These are phyloP conservation scores for Talaromyces wortmannii DNA, from an alignment of 495 filamentous ascomycete genomes.

Conservation along the genomic window DNA sequence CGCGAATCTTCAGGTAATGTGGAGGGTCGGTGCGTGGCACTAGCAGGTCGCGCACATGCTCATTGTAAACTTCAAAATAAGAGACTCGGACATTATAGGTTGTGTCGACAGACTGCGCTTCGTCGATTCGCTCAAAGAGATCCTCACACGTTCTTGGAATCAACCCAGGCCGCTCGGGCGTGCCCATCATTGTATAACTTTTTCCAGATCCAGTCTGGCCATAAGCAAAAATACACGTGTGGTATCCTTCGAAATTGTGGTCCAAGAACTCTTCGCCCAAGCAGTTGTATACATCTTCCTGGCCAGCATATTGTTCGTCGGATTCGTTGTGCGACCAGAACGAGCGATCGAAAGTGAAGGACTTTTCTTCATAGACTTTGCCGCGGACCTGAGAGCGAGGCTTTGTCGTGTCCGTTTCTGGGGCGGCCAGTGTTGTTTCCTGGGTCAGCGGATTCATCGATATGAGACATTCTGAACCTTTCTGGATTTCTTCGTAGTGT, in stretches of 20 bases:
- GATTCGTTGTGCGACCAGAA: conserved; percentile 84
- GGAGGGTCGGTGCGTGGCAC: conserved; percentile 69
- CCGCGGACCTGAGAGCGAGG: conserved; percentile 57
- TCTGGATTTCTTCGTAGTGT: conserved; percentile 59
- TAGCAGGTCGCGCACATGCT: conserved; percentile 93
- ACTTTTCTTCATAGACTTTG: conserved; percentile 78
- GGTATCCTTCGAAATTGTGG: conserved; percentile 98
- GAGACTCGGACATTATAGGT: conserved; percentile 95
- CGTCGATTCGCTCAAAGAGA: conserved; percentile 89
- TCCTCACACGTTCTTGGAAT: conserved; percentile 98
- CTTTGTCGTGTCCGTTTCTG: conserved; percentile 58
- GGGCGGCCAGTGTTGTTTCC: conserved; percentile 60
- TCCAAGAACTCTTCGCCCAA: conserved; percentile 96
- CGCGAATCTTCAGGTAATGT: conserved; percentile 94
- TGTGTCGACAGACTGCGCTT: conserved; percentile 75
- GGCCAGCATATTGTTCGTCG: conserved; percentile 73
- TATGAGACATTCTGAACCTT: conserved; percentile 77
- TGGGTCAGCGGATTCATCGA: conserved; percentile 83
- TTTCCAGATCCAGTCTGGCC: conserved; percentile 97
- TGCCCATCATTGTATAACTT: conserved; percentile 99
- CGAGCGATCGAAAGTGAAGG: conserved; percentile 93
- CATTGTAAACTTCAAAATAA: conserved; percentile 99
- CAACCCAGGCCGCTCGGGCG: conserved; percentile 74
- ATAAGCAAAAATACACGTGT: conserved; percentile 99
- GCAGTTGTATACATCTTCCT: conserved; percentile 91